Evolutionary conservation across 169 alveolate genomes (phyloP).

Genomic region (Blepharisma undulans): DNA sequence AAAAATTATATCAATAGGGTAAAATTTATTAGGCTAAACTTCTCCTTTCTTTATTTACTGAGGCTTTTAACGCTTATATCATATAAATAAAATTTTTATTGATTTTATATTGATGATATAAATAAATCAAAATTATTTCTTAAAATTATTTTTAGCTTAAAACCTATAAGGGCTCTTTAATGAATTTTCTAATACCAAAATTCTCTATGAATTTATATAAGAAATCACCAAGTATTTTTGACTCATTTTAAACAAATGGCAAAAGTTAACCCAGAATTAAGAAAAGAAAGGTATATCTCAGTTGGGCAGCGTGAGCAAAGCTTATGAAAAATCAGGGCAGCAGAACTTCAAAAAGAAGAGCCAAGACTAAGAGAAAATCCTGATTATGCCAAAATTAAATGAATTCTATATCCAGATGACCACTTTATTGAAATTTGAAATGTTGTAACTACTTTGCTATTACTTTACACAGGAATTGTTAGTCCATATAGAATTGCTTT

Average conservation of each 20-base stretch:
- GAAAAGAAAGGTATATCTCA: neutral
- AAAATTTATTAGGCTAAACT: neutral
- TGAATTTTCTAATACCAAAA: neutral
- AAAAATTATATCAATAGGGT: no score
- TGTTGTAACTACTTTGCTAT: constrained; percentile 6
- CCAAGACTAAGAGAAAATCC: constrained; percentile 20
- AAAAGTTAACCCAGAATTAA: neutral
- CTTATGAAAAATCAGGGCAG: constrained; percentile 2
- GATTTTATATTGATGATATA: no score
- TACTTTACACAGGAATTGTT: constrained; percentile 67
- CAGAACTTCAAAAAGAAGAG: constrained; percentile 18
- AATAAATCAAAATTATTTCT: no score
- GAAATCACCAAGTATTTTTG: neutral
- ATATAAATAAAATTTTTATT: no score
- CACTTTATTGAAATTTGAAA: constrained; percentile 15
- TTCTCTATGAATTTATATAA: neutral
- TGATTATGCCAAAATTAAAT: neutral
- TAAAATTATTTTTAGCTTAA: neutral
- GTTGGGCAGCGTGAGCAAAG: neutral
- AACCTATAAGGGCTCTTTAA: neutral
- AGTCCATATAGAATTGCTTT: constrained; percentile 64
- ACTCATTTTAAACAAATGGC: neutral
- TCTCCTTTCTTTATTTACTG: no score
- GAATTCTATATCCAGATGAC: constrained; percentile 27
- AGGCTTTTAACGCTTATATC: no score